Base-by-base conservation (phyloP, 78 protist species). In the Blattamonas nauphoetae region DNA sequence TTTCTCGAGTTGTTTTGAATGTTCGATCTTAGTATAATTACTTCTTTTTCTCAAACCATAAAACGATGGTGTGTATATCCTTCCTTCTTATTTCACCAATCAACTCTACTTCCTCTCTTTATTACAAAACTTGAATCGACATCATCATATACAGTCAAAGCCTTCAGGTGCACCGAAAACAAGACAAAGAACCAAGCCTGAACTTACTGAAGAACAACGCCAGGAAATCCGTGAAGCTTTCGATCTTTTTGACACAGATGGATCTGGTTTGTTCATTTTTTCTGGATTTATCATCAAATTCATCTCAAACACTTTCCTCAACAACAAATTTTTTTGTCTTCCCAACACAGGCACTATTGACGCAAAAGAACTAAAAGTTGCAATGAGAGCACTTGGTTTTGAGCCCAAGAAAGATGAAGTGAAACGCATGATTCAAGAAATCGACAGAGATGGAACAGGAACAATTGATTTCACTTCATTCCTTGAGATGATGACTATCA, bases 401-500 rank as follows among this genome's bases (percentile, higher is more conserved):
- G 89, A 90, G 32, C 86, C 83, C 32, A 85, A 90, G 80, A 90
- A 93, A 86, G 96, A 96, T 88, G 96, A 94, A 86, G 88, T 94
- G 63, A 78, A 86, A 78, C 89, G 91, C 84, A 90, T 96, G 94
- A 89, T 93, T n/a, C 1, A 78, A 29, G 96, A 96, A 78, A 86
- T 94, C 11, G 98, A 96, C 44, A 77, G 5, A 36, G 95, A 92
- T 55, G 94, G 94, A 87, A 80, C 92, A 0, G 96, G 96, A 0
- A 71, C 85, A 32, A 94, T 96, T 85, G 95, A 93, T 78, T 94
- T 93, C 89, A 45, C 63, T 38, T 95, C 93, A 71, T 96, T 96
- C 89, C 85, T 93, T 41, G 92, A 93, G 78, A 89, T 96, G 91
- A 94, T 96, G 97, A 93, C 98, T 0, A 86, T 88, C 0, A 96